These are phyloP conservation scores for Dispira simplex DNA, from an alignment of 192 early-diverging fungal species.

Conservation along the genomic window DNA sequence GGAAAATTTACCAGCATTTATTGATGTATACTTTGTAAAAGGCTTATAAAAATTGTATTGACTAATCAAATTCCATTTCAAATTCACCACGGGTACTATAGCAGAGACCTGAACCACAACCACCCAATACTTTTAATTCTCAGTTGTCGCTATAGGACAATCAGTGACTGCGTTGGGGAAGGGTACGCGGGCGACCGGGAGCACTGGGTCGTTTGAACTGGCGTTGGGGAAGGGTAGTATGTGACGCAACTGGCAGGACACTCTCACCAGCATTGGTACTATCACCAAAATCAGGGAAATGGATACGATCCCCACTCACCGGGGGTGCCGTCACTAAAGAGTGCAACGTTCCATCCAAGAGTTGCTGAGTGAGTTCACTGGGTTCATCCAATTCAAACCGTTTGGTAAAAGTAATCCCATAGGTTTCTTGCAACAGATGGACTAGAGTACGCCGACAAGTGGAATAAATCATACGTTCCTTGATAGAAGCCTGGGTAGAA, in stretches of 20 bases:
- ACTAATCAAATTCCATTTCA: neutral
- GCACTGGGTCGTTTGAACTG: conserved; percentile 10
- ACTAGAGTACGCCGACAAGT: conserved; percentile 49
- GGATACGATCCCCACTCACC: neutral
- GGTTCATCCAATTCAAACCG: conserved; percentile 53
- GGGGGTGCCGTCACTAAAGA: neutral
- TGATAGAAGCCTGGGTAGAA: conserved; percentile 64
- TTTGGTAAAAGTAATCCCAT: conserved; percentile 37
- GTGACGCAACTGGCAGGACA: neutral
- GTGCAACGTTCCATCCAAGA: conserved; percentile 34
- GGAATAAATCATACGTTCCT: conserved; percentile 84
- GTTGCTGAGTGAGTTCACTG: conserved; percentile 33
- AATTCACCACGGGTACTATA: neutral
- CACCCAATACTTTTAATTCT: neutral
- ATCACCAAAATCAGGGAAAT: neutral
- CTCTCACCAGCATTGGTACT: neutral
- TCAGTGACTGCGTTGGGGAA: neutral
- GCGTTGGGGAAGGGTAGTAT: neutral
- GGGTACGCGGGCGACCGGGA: conserved; percentile 2
- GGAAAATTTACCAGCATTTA: neutral
- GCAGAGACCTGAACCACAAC: neutral
- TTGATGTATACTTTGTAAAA: neutral
- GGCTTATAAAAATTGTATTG: neutral
- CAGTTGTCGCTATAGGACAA: neutral
- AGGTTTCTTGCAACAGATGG: conserved; percentile 30